These are phyloP conservation scores for Handroanthus guayacan DNA, from an alignment of 257 asterid genomes.

Conservation along the genomic window DNA sequence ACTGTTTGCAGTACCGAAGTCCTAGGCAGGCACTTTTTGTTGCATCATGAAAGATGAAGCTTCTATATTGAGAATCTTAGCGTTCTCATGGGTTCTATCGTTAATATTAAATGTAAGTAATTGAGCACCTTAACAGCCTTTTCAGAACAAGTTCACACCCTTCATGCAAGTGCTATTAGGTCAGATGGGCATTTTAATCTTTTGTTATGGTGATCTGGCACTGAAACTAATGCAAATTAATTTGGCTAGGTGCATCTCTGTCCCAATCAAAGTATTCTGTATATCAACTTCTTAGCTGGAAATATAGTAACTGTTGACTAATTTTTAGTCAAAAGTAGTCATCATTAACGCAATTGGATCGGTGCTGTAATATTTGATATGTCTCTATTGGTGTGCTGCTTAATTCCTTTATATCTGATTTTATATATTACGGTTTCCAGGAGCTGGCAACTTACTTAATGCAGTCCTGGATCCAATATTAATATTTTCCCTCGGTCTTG, in stretches of 20 bases:
- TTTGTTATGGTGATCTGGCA: background rate
- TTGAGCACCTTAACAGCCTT: too few relatives aligned
- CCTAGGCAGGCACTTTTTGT: too few relatives aligned
- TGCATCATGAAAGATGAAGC: too few relatives aligned
- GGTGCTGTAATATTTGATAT: background rate
- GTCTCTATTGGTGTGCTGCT: constrained; percentile 19
- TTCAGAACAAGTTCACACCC: too few relatives aligned
- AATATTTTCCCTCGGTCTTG: constrained; percentile 71
- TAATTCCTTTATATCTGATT: constrained; percentile 28
- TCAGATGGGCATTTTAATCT: constrained; percentile 8
- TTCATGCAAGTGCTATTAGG: background rate
- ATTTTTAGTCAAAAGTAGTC: constrained; percentile 8
- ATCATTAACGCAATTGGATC: background rate
- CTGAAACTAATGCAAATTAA: background rate
- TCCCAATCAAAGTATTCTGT: too few relatives aligned
- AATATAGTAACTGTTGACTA: background rate
- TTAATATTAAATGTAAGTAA: too few relatives aligned
- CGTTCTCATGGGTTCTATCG: too few relatives aligned
- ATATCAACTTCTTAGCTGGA: background rate
- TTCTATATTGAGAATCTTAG: too few relatives aligned
- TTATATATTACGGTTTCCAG: constrained; percentile 51
- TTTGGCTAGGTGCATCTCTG: background rate
- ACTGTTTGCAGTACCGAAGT: background rate
- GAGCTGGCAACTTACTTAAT: constrained; percentile 85
- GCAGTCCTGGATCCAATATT: constrained; percentile 75